A percentile compares a stretch with the other conserved stretches of the same genome.
phyloP scores from a whole-genome alignment of 1,284 basidiomycete species.

The Neolentinus lepideus region DNA sequence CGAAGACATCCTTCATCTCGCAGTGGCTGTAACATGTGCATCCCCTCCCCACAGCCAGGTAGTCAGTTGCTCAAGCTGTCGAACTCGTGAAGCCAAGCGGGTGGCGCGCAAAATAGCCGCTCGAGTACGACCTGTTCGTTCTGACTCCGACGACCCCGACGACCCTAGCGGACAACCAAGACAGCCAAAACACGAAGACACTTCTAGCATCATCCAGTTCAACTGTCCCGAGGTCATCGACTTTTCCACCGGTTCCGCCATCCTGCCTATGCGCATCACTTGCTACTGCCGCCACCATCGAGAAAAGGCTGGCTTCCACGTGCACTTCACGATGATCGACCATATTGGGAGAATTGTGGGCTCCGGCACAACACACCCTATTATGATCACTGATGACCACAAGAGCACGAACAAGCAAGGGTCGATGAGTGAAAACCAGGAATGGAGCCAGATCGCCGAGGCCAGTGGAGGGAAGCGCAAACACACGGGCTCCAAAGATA shows the following conservation, averaged over 20 bases:
- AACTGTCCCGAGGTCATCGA: slow-evolving; percentile 92
- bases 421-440: not conserved
- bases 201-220: slow-evolving; percentile 88
- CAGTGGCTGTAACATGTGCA: slow-evolving; percentile 63
- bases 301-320: slow-evolving; percentile 93
- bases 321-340: slow-evolving; percentile 88
- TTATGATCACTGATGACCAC: slow-evolving; percentile 99
- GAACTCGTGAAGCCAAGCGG: slow-evolving; percentile 82
- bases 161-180: slow-evolving; percentile 26
- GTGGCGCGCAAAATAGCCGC: slow-evolving; percentile 81
- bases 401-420: slow-evolving; percentile 50
- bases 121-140: slow-evolving; percentile 66
- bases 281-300: slow-evolving; percentile 99
- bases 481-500: not conserved
- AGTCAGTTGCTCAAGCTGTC: slow-evolving; percentile 78
- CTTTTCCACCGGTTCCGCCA: slow-evolving; percentile 82
- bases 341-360: slow-evolving; percentile 73
- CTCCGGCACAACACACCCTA: slow-evolving; percentile 79
- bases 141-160: slow-evolving; percentile 65
- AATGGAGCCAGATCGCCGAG: not conserved
- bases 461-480: not conserved
- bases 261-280: slow-evolving; percentile 91
- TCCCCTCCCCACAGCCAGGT: slow-evolving; percentile 76
- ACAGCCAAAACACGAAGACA: slow-evolving; percentile 56
- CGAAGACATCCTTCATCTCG: slow-evolving; percentile 66